Base-by-base conservation (phyloP, 2,329 filamentous ascomycete species). In the Colletotrichum sp. region DNA sequence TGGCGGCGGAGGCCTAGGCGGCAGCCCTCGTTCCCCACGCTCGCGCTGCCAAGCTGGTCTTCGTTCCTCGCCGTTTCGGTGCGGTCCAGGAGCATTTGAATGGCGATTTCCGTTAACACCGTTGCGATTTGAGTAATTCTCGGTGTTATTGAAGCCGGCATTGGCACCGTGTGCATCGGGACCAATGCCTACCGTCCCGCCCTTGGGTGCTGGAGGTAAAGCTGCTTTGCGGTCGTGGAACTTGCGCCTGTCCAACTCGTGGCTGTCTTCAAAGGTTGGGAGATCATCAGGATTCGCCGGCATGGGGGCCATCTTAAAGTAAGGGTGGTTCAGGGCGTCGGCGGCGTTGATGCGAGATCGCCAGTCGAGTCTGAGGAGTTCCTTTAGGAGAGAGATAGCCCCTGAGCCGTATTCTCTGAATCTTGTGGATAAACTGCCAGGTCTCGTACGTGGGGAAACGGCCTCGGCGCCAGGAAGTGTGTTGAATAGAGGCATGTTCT, bases 181-280 rank as follows among this genome's bases (percentile, higher is more conserved):
- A n/a, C 92, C 92, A 80, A 95, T 92, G 16, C 96, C 96, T 5
- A 98, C 96, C 2, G 95, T 96, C 6, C 95, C 96, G 15, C 96
- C 96, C 79, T 96, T 96, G 0, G 97, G 97, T 1, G 96, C 97
- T 15, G 97, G 96, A 6, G 96, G 96, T 13, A 96, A 89, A 27
- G 93, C 94, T 27, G 94, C 94, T 81, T 95, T 95, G 80, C 97
- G 94, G 74, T 96, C 94, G 78, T 97, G 94, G 79, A 96, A 96
- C 85, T 96, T 97, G 83, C 96, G 92, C 66, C 96, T 92, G 83
- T 99, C 97, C n/a, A 98, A 88, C 84, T 99, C 97, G 84, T 99
- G 97, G 60, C 96, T 98, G 80, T 98, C 96, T 82, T 98, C 95
- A 81, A 98, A 98, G 18, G 88, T 91, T 3, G 97, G 97, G n/a